Evolutionary conservation across 148 eudicot genomes (phyloP).

Genomic region (Camellia japonica): DNA sequence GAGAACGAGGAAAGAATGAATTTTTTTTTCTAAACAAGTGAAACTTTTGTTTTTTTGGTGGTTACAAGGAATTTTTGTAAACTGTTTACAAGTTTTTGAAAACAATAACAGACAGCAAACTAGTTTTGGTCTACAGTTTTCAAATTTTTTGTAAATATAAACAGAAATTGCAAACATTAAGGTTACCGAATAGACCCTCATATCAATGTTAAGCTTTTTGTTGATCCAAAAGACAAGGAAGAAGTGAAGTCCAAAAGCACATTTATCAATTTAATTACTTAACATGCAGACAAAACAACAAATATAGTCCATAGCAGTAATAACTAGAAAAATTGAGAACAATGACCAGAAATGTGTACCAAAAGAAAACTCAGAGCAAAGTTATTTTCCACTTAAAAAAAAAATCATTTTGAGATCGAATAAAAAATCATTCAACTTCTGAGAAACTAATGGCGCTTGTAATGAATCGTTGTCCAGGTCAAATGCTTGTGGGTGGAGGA

Average conservation of each 20-base stretch:
- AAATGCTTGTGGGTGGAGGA: no score
- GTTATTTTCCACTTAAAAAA: background rate
- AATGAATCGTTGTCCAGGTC: background rate
- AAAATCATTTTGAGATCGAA: background rate
- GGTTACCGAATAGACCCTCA: no score
- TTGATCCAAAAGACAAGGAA: background rate
- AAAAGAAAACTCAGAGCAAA: background rate
- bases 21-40: no score
- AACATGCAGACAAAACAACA: background rate
- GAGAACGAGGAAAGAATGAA: no score
- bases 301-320: background rate
- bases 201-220: background rate
- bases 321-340: background rate
- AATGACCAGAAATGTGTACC: background rate
- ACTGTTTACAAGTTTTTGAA: no score
- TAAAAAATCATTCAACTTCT: background rate
- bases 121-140: no score
- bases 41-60: no score
- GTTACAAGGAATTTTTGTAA: no score
- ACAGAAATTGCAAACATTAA: no score
- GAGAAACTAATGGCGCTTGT: background rate
- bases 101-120: no score
- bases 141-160: no score
- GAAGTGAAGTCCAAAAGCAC: background rate
- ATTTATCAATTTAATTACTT: background rate